phyloP scores from a whole-genome alignment of 768 basidiomycete genomes.

The Mycena belliarum region DNA sequence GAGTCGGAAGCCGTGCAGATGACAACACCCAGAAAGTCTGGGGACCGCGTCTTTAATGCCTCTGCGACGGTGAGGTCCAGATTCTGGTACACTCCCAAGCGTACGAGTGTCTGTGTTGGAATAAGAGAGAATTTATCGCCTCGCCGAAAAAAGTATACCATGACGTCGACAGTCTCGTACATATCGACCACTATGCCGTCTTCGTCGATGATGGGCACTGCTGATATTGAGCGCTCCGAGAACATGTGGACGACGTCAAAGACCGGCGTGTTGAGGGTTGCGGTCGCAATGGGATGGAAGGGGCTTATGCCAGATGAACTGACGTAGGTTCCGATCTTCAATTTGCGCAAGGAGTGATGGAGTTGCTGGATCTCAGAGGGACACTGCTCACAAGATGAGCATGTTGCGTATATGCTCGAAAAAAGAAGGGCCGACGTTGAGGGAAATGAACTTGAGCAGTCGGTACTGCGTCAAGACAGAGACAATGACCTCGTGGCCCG shows the following conservation, averaged over 20 bases:
- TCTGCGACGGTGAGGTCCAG: constrained; percentile 92
- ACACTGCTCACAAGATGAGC: constrained; percentile 54
- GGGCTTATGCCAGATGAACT: constrained; percentile 62
- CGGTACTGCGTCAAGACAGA: constrained; percentile 97
- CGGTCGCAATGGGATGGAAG: constrained; percentile 90
- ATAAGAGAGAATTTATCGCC: background rate
- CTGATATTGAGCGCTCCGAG: constrained; percentile 91
- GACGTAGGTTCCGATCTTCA: constrained; percentile 94
- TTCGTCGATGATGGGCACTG: constrained; percentile 94
- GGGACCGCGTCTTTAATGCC: constrained; percentile 87
- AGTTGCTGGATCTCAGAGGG: constrained; percentile 80
- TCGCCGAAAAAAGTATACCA: constrained; percentile 59
- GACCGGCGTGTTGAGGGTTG: constrained; percentile 86
- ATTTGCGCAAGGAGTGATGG: constrained; percentile 75
- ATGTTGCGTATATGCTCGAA: constrained; percentile 14
- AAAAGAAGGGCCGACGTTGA: constrained; percentile 65
- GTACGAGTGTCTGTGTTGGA: constrained; percentile 80
- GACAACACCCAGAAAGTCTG: constrained; percentile 96
- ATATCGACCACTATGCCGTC: constrained; percentile 92
- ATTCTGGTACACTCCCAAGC: constrained; percentile 92
- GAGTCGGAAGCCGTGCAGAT: constrained; percentile 94
- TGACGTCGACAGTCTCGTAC: constrained; percentile 99
- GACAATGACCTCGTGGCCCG: constrained; percentile 93
- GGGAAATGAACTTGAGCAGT: constrained; percentile 96
- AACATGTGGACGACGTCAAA: constrained; percentile 99